Evolutionary conservation across 371 early-diverging fungal genomes (phyloP).

Genomic region (Apophysomyces variabilis): DNA sequence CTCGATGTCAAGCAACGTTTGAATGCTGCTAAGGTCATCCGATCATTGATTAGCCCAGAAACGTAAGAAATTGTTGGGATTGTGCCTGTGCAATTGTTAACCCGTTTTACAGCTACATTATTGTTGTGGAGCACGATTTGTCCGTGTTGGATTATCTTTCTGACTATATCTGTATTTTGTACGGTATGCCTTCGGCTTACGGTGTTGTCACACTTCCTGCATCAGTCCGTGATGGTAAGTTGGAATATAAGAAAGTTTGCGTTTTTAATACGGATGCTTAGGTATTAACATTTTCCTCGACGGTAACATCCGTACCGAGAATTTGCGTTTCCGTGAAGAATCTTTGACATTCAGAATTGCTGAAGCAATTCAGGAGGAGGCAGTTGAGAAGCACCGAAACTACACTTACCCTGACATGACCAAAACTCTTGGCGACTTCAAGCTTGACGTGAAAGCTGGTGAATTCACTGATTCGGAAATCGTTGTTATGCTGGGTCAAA

Average conservation of each 20-base stretch:
- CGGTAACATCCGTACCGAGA: constrained; percentile 99
- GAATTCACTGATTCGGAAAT: constrained; percentile 98
- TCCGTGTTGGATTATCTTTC: constrained; percentile 98
- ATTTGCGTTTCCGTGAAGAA: constrained; percentile 99
- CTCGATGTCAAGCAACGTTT: constrained; percentile 99
- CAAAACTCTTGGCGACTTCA: constrained; percentile 89
- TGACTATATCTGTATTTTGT: constrained; percentile 99
- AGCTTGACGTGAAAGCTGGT: constrained; percentile 83
- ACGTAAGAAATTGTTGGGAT: constrained; percentile 33
- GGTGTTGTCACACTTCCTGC: constrained; percentile 99
- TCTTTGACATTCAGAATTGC: constrained; percentile 95
- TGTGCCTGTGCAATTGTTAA: not conserved
- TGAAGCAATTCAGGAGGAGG: constrained; percentile 73
- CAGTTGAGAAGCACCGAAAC: constrained; percentile 65
- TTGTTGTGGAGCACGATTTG: constrained; percentile 99
- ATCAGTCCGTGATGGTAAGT: constrained; percentile 93
- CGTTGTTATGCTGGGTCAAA: constrained; percentile 99
- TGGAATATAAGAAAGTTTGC: not conserved
- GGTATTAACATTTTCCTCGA: constrained; percentile 99
- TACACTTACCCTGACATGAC: constrained; percentile 91
- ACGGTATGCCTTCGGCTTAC: constrained; percentile 98
- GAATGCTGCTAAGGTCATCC: constrained; percentile 96
- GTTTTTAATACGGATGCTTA: not conserved
- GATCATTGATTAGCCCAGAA: constrained; percentile 76
- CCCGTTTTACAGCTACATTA: constrained; percentile 77